Evolutionary conservation across 2,329 filamentous ascomycete genomes (phyloP).

Genomic region (Fusarium fujikuroi): DNA sequence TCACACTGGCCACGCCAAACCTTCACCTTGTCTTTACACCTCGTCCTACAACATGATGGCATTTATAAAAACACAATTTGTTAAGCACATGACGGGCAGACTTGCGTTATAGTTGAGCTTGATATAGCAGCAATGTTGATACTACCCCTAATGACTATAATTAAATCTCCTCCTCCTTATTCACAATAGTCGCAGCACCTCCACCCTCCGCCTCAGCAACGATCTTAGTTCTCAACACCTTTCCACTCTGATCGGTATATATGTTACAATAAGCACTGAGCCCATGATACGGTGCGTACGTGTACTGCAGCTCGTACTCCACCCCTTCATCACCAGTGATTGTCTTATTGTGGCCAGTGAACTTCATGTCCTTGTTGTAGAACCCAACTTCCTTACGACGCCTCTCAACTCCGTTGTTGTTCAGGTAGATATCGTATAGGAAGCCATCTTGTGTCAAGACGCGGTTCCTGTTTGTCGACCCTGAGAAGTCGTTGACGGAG

Average conservation of each 20-base stretch:
- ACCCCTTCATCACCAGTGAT: background rate
- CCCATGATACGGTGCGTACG: constrained; percentile 18
- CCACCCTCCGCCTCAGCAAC: constrained; percentile 26
- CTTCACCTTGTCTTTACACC: background rate
- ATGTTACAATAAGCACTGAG: constrained; percentile 25
- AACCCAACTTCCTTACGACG: constrained; percentile 25
- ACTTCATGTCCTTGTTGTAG: constrained; percentile 28
- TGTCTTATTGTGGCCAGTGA: constrained; percentile 21
- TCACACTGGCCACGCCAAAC: background rate
- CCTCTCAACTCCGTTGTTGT: constrained; percentile 20
- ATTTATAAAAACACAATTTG: background rate
- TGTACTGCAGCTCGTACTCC: constrained; percentile 23
- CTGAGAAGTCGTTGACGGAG: constrained; percentile 28
- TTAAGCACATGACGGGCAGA: background rate
- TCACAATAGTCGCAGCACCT: constrained; percentile 24
- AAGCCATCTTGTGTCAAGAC: constrained; percentile 26
- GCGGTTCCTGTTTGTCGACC: constrained; percentile 21
- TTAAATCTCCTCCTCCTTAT: constrained; percentile 11
- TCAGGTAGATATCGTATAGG: constrained; percentile 20
- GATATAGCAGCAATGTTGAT: no score
- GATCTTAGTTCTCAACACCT: constrained; percentile 25
- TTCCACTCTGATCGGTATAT: constrained; percentile 18
- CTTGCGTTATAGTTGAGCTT: background rate
- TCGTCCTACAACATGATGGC: background rate
- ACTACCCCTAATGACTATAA: no score